These are phyloP conservation scores for Komagataella pastoris DNA, from an alignment of 805 yeast species.

Conservation along the genomic window DNA sequence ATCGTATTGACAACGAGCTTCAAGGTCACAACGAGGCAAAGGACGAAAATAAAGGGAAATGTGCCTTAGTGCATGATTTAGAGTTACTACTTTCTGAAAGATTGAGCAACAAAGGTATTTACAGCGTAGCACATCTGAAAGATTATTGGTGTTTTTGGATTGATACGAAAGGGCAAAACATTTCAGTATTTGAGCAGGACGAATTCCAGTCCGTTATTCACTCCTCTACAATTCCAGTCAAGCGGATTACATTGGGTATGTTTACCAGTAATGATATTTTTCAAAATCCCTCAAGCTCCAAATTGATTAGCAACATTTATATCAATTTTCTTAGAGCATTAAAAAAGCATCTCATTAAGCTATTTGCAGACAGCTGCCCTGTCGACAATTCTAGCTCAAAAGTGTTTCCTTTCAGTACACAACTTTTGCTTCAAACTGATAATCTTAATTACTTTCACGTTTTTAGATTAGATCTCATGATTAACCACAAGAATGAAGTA, in stretches of 20 bases:
- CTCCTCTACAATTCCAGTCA: neutral
- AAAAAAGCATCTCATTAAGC: neutral
- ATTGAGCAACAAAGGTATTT: neutral
- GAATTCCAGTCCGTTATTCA: neutral
- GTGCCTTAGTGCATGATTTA: neutral
- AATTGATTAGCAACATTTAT: neutral
- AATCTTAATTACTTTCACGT: neutral
- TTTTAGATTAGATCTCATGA: neutral
- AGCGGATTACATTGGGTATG: neutral
- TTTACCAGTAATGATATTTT: neutral
- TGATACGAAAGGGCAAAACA: neutral
- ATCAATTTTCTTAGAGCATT: neutral
- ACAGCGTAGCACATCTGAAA: neutral
- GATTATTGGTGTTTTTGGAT: slow-evolving; percentile 1
- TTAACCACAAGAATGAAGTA: slow-evolving; percentile 28
- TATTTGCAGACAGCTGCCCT: neutral
- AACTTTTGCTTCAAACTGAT: neutral
- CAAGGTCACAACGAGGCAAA: neutral
- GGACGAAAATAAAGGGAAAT: neutral
- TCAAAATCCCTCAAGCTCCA: neutral
- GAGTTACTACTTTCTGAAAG: neutral
- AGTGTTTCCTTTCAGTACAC: neutral
- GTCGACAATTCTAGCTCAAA: neutral
- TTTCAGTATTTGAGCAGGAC: neutral
- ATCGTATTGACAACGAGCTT: slow-evolving; percentile 12